A percentile compares a stretch with the other conserved stretches of the same genome.
phyloP scores from a whole-genome alignment of 208 protist species.

The Trypanosoma lewisi region DNA sequence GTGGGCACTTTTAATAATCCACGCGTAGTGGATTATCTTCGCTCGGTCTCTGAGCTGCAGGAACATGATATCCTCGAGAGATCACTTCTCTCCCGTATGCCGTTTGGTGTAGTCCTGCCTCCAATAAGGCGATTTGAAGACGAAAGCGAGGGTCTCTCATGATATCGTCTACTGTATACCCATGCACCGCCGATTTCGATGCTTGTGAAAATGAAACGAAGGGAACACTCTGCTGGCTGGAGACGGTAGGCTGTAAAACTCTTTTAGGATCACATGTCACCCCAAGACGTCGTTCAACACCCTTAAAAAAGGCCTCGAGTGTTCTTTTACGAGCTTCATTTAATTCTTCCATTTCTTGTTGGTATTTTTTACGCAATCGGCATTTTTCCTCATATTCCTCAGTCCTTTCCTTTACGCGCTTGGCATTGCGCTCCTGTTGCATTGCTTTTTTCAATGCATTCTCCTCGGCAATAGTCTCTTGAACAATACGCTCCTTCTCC shows the following conservation, averaged over 20 bases:
- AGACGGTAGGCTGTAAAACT: constrained; percentile 54
- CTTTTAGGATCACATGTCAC: constrained; percentile 59
- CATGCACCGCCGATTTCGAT: constrained; percentile 30
- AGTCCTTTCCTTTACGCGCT: constrained; percentile 55
- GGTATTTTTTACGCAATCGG: constrained; percentile 25
- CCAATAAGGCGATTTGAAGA: constrained; percentile 71
- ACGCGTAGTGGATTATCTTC: constrained; percentile 67
- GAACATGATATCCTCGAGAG: constrained; percentile 51
- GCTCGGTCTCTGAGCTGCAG: constrained; percentile 67
- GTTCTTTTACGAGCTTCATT: constrained; percentile 47
- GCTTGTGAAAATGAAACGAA: constrained; percentile 49
- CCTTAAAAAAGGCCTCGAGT: constrained; percentile 67
- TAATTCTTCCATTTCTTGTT: constrained; percentile 45
- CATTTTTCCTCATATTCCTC: constrained; percentile 45
- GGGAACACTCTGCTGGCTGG: constrained; percentile 45
- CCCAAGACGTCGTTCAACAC: constrained; percentile 57
- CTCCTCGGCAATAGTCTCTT: constrained; percentile 31
- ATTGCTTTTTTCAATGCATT: constrained; percentile 36
- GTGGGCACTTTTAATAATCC: constrained; percentile 9
- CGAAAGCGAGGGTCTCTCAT: constrained; percentile 82
- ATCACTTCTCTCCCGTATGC: constrained; percentile 73
- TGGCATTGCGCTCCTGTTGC: constrained; percentile 43
- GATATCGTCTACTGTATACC: constrained; percentile 73
- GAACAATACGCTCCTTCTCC: constrained; percentile 47
- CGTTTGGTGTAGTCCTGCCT: constrained; percentile 75